Base-by-base conservation (phyloP, 345 rosid species). In the Citrus reticulata region DNA sequence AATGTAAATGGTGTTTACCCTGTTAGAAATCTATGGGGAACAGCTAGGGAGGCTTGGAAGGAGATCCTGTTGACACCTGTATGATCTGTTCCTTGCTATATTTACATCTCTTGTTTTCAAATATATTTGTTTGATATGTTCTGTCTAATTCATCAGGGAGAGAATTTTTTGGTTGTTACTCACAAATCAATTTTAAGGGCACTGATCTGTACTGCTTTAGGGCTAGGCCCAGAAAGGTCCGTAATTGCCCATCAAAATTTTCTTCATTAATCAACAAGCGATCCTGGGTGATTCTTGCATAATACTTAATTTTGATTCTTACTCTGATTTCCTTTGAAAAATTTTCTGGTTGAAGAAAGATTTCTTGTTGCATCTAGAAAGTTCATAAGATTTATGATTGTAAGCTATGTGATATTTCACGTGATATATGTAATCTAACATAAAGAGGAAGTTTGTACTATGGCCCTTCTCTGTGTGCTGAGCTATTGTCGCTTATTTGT, bases 161-260 rank as follows among this genome's bases (percentile, higher is more conserved):
- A 85, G 64, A 80, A 73, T 46, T 81, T 88, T 74, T 76, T 91
- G 55, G 90, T 91, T n/a, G 80, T 91, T 68, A 89, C 94, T 17
- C 92, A 89, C 83, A 91, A 91, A 80, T 89, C 94, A 72, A 89
- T 91, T 58, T 78, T 91, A 77, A 80, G 92, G 79, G 94, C 89
- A 24, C 51, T 91, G 69, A 83, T 91, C 82, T 91, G 94, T 83
- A 85, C 91, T n/a, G 91, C 94, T 70, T 81, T 91, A 78, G 92
- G 94, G 65, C 84, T 91, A 10, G 77, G 76, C 37, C 89, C 90
- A 1, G 89, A 88, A 74, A 89, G 94, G 92, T 89, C 86, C 75
- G 79, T 42, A 29, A 70, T 70, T 34, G 37, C 63, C n/a, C 29
- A 37, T 59, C 54, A 60, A 42, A 46, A 68, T 46, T 54, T 58